phyloP scores from a whole-genome alignment of 1,284 basidiomycete species.

The Ustilago curta region DNA sequence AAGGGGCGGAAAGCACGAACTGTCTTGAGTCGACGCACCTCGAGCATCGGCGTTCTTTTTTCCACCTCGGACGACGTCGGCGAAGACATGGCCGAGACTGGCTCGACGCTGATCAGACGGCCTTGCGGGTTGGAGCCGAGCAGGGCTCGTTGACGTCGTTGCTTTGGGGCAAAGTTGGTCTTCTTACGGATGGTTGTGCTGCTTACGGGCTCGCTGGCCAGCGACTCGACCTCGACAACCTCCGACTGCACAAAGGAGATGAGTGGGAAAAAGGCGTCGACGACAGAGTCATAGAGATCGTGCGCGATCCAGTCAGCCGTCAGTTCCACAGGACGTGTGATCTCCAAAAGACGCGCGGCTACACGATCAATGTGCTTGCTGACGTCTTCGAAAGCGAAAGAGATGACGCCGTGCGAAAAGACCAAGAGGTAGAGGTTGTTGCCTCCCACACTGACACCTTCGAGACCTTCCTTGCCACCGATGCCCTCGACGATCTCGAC shows the following conservation, averaged over 20 bases:
- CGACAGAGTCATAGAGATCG: slow-evolving; percentile 89
- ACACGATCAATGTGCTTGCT: slow-evolving; percentile 86
- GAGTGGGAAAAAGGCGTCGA: slow-evolving; percentile 92
- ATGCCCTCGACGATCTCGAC: slow-evolving; percentile 74
- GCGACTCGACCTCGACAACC: slow-evolving; percentile 67
- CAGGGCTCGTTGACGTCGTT: slow-evolving; percentile 41
- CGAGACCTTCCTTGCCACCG: slow-evolving; percentile 74
- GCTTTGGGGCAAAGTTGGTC: slow-evolving; percentile 51
- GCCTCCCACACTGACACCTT: slow-evolving; percentile 78
- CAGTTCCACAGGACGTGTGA: slow-evolving; percentile 53
- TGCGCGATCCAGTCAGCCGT: slow-evolving; percentile 86
- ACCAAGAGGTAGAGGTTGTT: slow-evolving; percentile 90
- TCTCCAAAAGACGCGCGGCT: slow-evolving; percentile 75
- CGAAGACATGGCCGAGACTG: slow-evolving; percentile 20
- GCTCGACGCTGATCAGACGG: slow-evolving; percentile 48
- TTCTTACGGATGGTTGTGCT: slow-evolving; percentile 17
- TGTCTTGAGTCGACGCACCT: slow-evolving; percentile 49
- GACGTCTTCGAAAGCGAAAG: slow-evolving; percentile 92
- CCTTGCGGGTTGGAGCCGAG: slow-evolving; percentile 45
- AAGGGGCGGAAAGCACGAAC: slow-evolving; percentile 24
- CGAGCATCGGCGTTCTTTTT: slow-evolving; percentile 47
- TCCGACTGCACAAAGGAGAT: slow-evolving; percentile 86
- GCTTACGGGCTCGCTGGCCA: slow-evolving; percentile 35
- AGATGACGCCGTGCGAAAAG: slow-evolving; percentile 88
- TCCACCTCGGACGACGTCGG: slow-evolving; percentile 29